These are phyloP conservation scores for Meyerozyma elateridarum DNA, from an alignment of 1,139 yeast genomes.

Conservation along the genomic window DNA sequence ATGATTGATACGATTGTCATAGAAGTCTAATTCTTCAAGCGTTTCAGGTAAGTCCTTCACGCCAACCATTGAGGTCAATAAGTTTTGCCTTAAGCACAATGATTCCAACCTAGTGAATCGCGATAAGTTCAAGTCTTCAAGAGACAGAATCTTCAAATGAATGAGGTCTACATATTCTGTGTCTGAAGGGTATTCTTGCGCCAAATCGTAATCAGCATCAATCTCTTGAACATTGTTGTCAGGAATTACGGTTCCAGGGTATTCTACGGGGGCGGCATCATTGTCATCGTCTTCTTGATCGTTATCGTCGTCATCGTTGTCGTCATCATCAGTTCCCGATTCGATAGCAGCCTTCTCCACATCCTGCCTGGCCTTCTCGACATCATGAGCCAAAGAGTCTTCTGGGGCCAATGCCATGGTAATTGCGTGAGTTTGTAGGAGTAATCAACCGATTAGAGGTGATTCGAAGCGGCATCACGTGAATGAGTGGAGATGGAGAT, in stretches of 20 bases:
- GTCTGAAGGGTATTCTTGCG: conserved; percentile 58
- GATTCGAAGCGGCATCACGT: too few relatives aligned
- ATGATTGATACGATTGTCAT: conserved; percentile 88
- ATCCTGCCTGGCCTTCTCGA: too few relatives aligned
- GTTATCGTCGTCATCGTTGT: conserved; percentile 21
- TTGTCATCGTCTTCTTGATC: conserved; percentile 21
- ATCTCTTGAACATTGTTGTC: conserved; percentile 46
- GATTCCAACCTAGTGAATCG: conserved; percentile 56
- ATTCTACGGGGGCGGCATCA: conserved; percentile 35
- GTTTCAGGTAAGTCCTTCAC: conserved; percentile 56
- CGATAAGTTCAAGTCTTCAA: conserved; percentile 59
- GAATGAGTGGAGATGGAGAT: too few relatives aligned
- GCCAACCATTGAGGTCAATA: conserved; percentile 68
- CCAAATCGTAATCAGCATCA: conserved; percentile 53
- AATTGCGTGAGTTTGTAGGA: too few relatives aligned
- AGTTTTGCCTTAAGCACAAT: conserved; percentile 79
- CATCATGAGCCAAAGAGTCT: too few relatives aligned
- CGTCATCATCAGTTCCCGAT: conserved; percentile 20
- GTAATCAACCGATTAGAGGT: too few relatives aligned
- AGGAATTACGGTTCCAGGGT: conserved; percentile 49
- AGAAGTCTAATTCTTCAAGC: conserved; percentile 77
- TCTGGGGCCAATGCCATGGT: too few relatives aligned
- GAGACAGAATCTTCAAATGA: conserved; percentile 68
- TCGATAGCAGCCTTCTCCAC: conserved; percentile 3
- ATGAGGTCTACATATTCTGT: conserved; percentile 68